Evolutionary conservation across 106 monocot species (phyloP).

Genomic region (Dendrobium catenatum): DNA sequence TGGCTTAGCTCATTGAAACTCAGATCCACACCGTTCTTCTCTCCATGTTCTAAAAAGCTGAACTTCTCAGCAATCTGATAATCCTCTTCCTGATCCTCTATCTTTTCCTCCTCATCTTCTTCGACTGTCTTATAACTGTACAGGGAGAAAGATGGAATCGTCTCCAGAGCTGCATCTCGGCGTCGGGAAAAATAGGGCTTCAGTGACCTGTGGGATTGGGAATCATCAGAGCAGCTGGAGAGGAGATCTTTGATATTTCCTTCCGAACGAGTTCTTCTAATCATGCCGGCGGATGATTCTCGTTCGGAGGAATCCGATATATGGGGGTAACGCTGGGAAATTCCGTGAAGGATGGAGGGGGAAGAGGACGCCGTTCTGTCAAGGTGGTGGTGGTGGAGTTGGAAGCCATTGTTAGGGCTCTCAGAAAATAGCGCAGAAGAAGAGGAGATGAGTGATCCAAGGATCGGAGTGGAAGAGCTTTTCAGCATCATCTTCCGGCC

Average conservation of each 20-base stretch:
- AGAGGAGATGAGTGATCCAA: conserved; percentile 31
- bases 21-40: background rate
- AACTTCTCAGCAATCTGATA: conserved; percentile 14
- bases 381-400: conserved; percentile 11
- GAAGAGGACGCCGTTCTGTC: conserved; percentile 4
- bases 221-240: conserved; percentile 6
- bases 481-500: conserved; percentile 26
- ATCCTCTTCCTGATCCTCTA: background rate
- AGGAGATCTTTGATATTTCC: conserved; percentile 34
- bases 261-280: conserved; percentile 28
- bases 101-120: conserved; percentile 6
- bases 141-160: conserved; percentile 37
- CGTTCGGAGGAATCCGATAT: conserved; percentile 6
- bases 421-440: conserved; percentile 16
- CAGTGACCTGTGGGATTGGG: conserved; percentile 4
- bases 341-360: background rate
- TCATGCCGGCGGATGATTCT: conserved; percentile 18
- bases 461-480: conserved; percentile 38
- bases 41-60: conserved; percentile 4
- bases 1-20: background rate
- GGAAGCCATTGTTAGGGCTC: conserved; percentile 20
- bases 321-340: conserved; percentile 20
- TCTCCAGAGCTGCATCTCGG: conserved; percentile 15
- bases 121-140: background rate
- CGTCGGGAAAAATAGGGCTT: conserved; percentile 1